Base-by-base conservation (phyloP, 768 basidiomycete genomes). In the Kwoniella sp. region DNA sequence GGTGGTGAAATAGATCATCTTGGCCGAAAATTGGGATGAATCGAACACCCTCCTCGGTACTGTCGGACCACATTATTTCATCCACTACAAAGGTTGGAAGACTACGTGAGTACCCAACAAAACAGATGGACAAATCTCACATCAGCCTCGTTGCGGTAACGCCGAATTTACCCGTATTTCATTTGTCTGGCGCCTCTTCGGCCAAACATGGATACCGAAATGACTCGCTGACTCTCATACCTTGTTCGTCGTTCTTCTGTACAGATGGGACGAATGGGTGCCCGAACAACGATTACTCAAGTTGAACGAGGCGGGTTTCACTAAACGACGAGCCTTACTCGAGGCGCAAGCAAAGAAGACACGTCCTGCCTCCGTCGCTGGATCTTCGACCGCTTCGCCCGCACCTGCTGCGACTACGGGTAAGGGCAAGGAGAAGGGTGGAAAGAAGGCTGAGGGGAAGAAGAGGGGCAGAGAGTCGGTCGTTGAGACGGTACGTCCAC, bases 61-160 rank as follows among this genome's bases (percentile, higher is more conserved):
- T 10, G 79, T 85, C 1, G 95, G 94, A 6, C 86, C 87, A 2
- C 91, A 95, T 72, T 97, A 91, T 81, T 88, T 90, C 65, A 94
- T 99, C 40, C 96, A 99, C 80, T 99, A 99, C 84, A 96, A 97
- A 80, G 96, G 96, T 9, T 99, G 96, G 96, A 99, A 97, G 79
- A 90, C 92, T 80, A 94, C 91, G 92, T 94, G 77, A 71, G 82
- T 80, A n/a, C n/a, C n/a, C n/a, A n/a, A n/a, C n/a, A n/a, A n/a
- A n/a, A n/a, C n/a, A n/a, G 17, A 22, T 60, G 7, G 8, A 33
- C 5, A n/a, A 27, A 33, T 26, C 17, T 37, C 37, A 17, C 5
- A 40, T 25, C 30, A 22, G 2, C 36, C 17, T 22, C 25, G 13
- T 17, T 1, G 36, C 0, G 21, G 33, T n/a, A n/a, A n/a, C n/a